Evolutionary conservation across 306 rosid species (phyloP).

Genomic region (Malus sylvestris): DNA sequence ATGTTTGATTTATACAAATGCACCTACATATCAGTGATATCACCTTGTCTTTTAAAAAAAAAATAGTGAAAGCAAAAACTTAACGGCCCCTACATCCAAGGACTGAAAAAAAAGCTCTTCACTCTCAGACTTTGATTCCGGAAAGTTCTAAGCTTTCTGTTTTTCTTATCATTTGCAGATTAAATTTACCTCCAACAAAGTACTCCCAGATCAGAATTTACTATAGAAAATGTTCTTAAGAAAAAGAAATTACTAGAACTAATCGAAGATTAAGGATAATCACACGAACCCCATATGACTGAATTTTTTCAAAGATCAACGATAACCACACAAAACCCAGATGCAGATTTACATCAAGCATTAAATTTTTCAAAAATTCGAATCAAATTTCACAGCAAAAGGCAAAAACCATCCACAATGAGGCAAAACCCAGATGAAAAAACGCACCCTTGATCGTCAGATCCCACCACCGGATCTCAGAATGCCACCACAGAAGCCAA

Average conservation of each 20-base stretch:
- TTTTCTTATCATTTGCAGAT: not conserved
- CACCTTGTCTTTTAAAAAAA: not conserved
- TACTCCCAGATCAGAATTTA: constrained; percentile 17
- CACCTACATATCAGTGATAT: not conserved
- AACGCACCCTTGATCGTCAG: constrained; percentile 34
- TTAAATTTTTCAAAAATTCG: not conserved
- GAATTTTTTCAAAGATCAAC: not conserved
- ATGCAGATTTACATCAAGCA: not conserved
- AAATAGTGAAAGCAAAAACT: not conserved
- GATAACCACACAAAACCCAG: not conserved
- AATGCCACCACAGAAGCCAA: constrained; percentile 24
- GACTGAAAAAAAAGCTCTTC: not conserved
- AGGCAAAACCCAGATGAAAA: constrained; percentile 30
- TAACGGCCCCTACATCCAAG: not conserved
- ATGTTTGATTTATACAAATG: not conserved
- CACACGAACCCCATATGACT: not conserved
- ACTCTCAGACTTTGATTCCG: not conserved
- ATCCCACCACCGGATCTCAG: constrained; percentile 34
- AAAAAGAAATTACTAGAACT: not conserved
- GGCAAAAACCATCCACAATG: not conserved
- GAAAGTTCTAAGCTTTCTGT: not conserved
- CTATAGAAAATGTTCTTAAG: not conserved
- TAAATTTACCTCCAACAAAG: not conserved
- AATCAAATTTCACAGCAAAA: not conserved
- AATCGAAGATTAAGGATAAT: not conserved